A percentile compares a stretch with the other conserved stretches of the same genome.
Conservation (phyloP, 2,329 filamentous ascomycete species). For the Pseudogymnoascus sp. region DNA sequence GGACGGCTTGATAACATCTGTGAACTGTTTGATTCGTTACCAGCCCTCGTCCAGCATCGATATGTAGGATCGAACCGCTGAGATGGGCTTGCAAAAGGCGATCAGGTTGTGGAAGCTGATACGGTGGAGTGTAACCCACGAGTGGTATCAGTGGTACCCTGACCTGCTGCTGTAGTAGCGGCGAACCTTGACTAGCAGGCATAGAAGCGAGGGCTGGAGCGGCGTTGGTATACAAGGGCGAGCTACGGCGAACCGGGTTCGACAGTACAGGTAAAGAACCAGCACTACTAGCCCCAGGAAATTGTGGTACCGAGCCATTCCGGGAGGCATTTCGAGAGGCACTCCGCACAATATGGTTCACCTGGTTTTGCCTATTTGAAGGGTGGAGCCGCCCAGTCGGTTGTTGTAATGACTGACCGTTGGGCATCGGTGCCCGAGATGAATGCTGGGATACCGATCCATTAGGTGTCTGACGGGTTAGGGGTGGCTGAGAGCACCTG, state of each 20-base stretch:
- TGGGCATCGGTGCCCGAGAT: too few species aligned
- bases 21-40: conserved; percentile 21
- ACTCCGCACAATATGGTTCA: background rate
- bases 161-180: background rate
- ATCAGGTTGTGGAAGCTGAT: conserved; percentile 35
- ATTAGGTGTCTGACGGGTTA: background rate
- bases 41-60: conserved; percentile 13
- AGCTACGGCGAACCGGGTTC: background rate
- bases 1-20: conserved; percentile 48
- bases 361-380: background rate
- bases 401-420: background rate
- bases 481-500: background rate
- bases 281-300: background rate
- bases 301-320: background rate
- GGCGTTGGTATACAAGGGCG: background rate
- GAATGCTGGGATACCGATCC: too few species aligned
- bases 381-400: too few species aligned
- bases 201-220: background rate
- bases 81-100: conserved; percentile 51
- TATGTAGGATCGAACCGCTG: conserved; percentile 41
- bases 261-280: background rate
- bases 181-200: background rate
- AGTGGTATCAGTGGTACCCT: background rate
- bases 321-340: background rate
- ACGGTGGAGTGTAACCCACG: background rate